These are phyloP conservation scores for Boletus tylopilopsis DNA, from an alignment of 768 basidiomycete genomes.

Conservation along the genomic window DNA sequence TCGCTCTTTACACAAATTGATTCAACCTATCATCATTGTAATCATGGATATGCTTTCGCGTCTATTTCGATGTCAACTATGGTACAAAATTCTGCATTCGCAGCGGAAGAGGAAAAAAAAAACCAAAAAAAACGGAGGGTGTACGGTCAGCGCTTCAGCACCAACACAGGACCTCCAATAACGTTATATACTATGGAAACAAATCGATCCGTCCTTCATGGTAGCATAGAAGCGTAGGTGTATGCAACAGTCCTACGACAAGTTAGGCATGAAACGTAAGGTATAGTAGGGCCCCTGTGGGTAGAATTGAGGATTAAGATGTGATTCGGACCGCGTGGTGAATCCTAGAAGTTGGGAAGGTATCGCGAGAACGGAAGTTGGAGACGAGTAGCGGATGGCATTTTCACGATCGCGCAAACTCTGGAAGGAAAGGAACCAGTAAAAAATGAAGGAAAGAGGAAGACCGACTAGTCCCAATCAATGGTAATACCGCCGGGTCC, in stretches of 20 bases:
- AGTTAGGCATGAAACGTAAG: slow-evolving; percentile 25
- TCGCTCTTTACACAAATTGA: too few relatives aligned
- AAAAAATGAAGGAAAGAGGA: neutral
- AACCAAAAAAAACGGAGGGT: slow-evolving; percentile 18
- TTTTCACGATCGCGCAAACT: neutral
- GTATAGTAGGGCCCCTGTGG: slow-evolving; percentile 19
- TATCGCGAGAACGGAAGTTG: slow-evolving; percentile 20
- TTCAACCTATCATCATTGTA: too few relatives aligned
- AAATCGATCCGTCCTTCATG: slow-evolving; percentile 17
- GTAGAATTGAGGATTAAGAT: slow-evolving; percentile 8
- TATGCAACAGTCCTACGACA: slow-evolving; percentile 19
- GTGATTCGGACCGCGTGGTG: slow-evolving; percentile 1
- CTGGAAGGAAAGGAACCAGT: slow-evolving; percentile 1
- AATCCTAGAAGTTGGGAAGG: slow-evolving; percentile 8
- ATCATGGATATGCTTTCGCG: too few relatives aligned
- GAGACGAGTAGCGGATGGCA: neutral
- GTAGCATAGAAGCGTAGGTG: slow-evolving; percentile 11
- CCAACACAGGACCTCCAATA: slow-evolving; percentile 17
- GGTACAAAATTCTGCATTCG: slow-evolving; percentile 5
- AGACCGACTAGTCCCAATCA: slow-evolving; percentile 61
- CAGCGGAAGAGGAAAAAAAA: neutral
- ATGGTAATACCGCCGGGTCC: slow-evolving; percentile 70
- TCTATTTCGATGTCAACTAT: slow-evolving; percentile 10
- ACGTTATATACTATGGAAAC: slow-evolving; percentile 23
- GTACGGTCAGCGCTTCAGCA: neutral